These are phyloP conservation scores for Tephrocybe sp. DNA, from an alignment of 768 basidiomycete species.

Conservation along the genomic window DNA sequence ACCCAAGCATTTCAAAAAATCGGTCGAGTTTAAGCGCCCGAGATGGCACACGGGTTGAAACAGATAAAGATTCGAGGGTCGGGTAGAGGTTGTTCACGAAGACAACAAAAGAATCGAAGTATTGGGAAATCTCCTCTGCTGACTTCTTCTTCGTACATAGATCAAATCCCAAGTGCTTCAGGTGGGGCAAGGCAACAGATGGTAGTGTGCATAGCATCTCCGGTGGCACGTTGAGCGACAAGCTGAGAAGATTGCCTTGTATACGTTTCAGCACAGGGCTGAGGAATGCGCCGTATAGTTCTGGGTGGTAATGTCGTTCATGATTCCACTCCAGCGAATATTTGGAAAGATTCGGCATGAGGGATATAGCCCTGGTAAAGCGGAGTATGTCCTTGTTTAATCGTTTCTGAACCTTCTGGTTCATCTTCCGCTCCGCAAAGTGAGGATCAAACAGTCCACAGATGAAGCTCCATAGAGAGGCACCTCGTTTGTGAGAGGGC, in stretches of 20 bases:
- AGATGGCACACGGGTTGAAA: constrained; percentile 35
- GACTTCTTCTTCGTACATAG: constrained; percentile 32
- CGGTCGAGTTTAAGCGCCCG: constrained; percentile 37
- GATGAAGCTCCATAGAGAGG: constrained; percentile 27
- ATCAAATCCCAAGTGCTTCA: constrained; percentile 35
- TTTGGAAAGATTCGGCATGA: constrained; percentile 32
- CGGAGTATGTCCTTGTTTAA: constrained; percentile 35
- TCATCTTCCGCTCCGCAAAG: constrained; percentile 28
- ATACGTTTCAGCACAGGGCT: constrained; percentile 33
- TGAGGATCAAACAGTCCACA: constrained; percentile 29
- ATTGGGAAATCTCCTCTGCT: constrained; percentile 29
- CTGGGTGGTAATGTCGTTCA: constrained; percentile 29
- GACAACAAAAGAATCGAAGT: constrained; percentile 41
- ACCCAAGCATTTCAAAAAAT: constrained; percentile 36
- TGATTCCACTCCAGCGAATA: constrained; percentile 44
- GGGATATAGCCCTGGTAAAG: constrained; percentile 31
- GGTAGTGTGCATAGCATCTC: constrained; percentile 34
- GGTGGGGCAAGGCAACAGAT: constrained; percentile 29
- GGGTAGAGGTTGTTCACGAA: constrained; percentile 43
- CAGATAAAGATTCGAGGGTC: constrained; percentile 35
- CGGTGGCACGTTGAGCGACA: constrained; percentile 40
- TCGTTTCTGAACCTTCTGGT: constrained; percentile 34
- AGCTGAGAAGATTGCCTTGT: constrained; percentile 28
- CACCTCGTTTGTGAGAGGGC: constrained; percentile 27
- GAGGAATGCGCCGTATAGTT: constrained; percentile 38